Percentiles rank a stretch among this genome's conserved stretches.
These are phyloP conservation scores for Hirsutella thompsonii DNA, from an alignment of 2,329 filamentous ascomycete species.

Conservation along the genomic window DNA sequence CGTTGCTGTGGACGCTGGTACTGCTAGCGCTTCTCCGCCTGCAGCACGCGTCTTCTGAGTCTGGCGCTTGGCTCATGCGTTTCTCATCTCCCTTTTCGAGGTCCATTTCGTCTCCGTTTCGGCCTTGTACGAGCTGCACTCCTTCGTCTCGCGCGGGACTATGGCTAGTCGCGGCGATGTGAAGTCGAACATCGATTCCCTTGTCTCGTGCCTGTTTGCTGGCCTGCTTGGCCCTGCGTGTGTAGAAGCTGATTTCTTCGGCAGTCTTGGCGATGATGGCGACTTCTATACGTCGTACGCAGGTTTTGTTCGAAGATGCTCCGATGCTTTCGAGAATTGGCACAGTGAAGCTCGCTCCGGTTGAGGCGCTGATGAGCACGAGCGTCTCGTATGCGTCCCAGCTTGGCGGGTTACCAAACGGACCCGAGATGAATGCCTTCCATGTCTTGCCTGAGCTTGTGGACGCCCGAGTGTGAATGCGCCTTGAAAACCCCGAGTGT, in stretches of 20 bases:
- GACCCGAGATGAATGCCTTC: slow-evolving; percentile 36
- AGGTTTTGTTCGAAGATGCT: slow-evolving; percentile 25
- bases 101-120: background rate
- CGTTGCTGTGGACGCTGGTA: background rate
- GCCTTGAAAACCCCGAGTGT: slow-evolving; percentile 43
- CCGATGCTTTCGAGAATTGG: slow-evolving; percentile 45
- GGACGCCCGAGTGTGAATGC: slow-evolving; percentile 33
- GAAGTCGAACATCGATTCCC: slow-evolving; percentile 36
- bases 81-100: background rate
- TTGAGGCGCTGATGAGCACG: slow-evolving; percentile 47
- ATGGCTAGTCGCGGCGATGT: slow-evolving; percentile 38
- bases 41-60: background rate
- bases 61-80: background rate
- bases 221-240: slow-evolving; percentile 31
- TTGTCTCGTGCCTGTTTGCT: slow-evolving; percentile 24
- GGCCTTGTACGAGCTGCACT: slow-evolving; percentile 2
- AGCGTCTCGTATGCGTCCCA: slow-evolving; percentile 48
- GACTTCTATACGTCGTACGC: slow-evolving; percentile 39
- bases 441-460: slow-evolving; percentile 19
- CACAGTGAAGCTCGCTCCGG: slow-evolving; percentile 48
- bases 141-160: slow-evolving; percentile 1
- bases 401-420: slow-evolving; percentile 40
- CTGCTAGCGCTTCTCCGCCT: background rate
- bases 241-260: slow-evolving; percentile 43
- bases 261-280: slow-evolving; percentile 36